Conservation (phyloP, 2,329 filamentous ascomycete species). For the Fusarium oxysporum region DNA sequence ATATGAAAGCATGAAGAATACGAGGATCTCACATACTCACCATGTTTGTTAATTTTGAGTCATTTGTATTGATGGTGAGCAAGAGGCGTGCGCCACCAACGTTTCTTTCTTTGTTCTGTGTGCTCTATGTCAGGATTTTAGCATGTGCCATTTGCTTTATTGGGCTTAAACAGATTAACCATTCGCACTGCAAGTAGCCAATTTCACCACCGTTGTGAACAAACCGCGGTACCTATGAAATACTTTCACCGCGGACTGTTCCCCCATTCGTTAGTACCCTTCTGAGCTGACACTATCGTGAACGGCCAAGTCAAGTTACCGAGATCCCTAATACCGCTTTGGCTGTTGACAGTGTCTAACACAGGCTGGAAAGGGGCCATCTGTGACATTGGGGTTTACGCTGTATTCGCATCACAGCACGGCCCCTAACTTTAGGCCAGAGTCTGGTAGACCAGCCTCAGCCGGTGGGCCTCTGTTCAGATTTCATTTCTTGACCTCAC, state of each 20-base stretch:
- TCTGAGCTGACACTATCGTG: no score
- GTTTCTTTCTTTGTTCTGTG: neutral
- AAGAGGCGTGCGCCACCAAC: neutral
- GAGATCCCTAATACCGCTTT: accelerated
- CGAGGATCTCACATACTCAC: no score
- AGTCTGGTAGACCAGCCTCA: neutral
- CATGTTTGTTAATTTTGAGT: no score
- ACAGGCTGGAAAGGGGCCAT: accelerated
- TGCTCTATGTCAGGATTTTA: neutral
- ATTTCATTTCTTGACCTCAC: neutral
- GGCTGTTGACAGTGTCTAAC: neutral
- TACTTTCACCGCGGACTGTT: accelerated
- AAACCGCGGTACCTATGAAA: no score
- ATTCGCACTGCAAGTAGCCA: no score
- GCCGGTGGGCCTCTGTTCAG: neutral
- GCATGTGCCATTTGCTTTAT: neutral
- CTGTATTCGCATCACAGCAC: neutral
- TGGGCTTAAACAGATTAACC: accelerated
- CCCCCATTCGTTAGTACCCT: accelerated
- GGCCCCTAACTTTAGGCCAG: no score
- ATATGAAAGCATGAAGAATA: no score
- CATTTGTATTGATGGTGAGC: no score
- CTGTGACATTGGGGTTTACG: neutral
- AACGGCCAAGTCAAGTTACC: neutral
- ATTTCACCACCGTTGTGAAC: accelerated